A percentile compares a stretch with the other conserved stretches of the same genome.
These are phyloP conservation scores for Umbilicaria muhlenbergii DNA, from an alignment of 495 filamentous ascomycete species.

Conservation along the genomic window DNA sequence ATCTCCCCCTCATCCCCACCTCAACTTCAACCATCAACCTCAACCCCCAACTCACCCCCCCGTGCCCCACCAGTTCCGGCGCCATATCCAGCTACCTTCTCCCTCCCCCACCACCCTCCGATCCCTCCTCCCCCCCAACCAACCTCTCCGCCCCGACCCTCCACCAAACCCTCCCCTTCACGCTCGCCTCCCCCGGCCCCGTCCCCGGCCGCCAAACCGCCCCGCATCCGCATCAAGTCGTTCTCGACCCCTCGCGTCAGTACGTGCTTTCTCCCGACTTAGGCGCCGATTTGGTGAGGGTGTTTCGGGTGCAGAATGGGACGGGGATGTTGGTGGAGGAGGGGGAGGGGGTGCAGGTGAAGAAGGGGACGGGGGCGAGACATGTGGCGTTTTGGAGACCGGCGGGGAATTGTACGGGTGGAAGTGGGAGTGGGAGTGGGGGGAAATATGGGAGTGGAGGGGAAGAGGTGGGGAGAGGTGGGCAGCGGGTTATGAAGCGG, in stretches of 20 bases:
- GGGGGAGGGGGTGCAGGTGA: neutral
- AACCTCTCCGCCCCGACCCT: conserved; percentile 4
- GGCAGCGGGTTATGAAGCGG: too few species aligned
- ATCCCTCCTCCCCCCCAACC: conserved; percentile 1
- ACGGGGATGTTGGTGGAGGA: too few species aligned
- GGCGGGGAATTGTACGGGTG: neutral
- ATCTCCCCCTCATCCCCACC: neutral
- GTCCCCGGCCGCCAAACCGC: conserved; percentile 39
- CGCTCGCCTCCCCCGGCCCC: conserved; percentile 30
- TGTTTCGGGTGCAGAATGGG: conserved; percentile 24
- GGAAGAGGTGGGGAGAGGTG: too few species aligned
- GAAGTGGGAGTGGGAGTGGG: conserved; percentile 1
- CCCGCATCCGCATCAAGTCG: conserved; percentile 54
- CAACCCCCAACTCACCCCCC: too few species aligned
- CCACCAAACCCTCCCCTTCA: conserved; percentile 36
- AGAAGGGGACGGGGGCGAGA: conserved; percentile 6
- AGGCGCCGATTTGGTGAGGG: conserved; percentile 51
- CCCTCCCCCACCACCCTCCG: neutral
- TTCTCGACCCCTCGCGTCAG: conserved; percentile 51
- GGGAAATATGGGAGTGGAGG: conserved; percentile 5
- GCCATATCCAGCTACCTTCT: neutral
- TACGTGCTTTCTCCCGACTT: conserved; percentile 57
- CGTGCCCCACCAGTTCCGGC: neutral
- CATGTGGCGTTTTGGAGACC: conserved; percentile 15
- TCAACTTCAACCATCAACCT: too few species aligned